Conservation (phyloP, 2,329 filamentous ascomycete genomes). For the Capronia epimyces region DNA sequence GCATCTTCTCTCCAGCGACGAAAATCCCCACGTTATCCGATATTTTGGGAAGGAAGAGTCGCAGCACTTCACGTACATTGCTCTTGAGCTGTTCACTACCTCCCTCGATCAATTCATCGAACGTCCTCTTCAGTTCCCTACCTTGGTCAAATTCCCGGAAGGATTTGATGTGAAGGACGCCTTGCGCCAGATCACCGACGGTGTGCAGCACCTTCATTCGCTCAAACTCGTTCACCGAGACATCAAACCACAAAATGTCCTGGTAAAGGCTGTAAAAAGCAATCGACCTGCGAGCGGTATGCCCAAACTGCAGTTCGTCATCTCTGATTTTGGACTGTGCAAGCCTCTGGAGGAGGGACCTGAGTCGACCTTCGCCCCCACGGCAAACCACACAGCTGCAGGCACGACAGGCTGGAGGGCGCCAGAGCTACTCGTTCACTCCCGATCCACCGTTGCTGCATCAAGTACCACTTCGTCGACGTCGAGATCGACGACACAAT, state of each 20-base stretch:
- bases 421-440: slow-evolving; percentile 78
- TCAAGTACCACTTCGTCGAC: slow-evolving; percentile 50
- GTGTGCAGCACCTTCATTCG: slow-evolving; percentile 80
- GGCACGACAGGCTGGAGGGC: slow-evolving; percentile 96
- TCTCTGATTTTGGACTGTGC: slow-evolving; percentile 95
- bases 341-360: slow-evolving; percentile 88
- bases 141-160: slow-evolving; percentile 59
- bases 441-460: slow-evolving; percentile 24
- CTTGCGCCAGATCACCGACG: slow-evolving; percentile 82
- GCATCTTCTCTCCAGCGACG: slow-evolving; percentile 83
- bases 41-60: slow-evolving; percentile 91
- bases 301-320: slow-evolving; percentile 73
- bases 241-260: slow-evolving; percentile 94
- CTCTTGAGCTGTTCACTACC: slow-evolving; percentile 86
- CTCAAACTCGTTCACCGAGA: slow-evolving; percentile 95
- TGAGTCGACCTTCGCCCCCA: slow-evolving; percentile 90
- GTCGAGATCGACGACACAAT: slow-evolving; percentile 32
- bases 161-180: slow-evolving; percentile 72
- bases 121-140: slow-evolving; percentile 60
- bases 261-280: slow-evolving; percentile 57
- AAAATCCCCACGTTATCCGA: slow-evolving; percentile 92
- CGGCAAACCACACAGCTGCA: slow-evolving; percentile 67
- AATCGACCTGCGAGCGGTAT: slow-evolving; percentile 22
- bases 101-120: slow-evolving; percentile 89
- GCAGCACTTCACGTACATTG: slow-evolving; percentile 90